Base-by-base conservation (phyloP, 2,329 filamentous ascomycete genomes). In the Pseudocercospora fuligena region DNA sequence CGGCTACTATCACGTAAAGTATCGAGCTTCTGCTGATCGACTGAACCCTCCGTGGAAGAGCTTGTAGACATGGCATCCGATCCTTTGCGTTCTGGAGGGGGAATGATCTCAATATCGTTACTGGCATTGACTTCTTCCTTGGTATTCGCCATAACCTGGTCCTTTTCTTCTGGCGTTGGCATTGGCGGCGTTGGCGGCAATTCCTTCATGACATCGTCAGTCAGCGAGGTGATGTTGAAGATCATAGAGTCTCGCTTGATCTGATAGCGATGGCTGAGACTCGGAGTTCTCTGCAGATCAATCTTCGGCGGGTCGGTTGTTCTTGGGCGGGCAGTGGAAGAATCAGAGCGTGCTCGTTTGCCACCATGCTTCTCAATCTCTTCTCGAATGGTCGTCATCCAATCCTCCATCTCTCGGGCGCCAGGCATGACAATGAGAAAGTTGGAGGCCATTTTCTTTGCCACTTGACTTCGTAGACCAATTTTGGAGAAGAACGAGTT, bases 371-470 rank as follows among this genome's bases (percentile, higher is more conserved):
- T 82, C 72, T 92, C 89, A 60, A 94, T 93, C 73, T 92, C 89
- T 63, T 85, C 85, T 46, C 92, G 86, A 31, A 94, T 80, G 0
- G 85, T 83, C 0, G 85, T 83, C 76, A 94, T 87, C 92, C 92
- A 95, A 51, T 82, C 80, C 66, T 93, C 89, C 90, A 94, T 92
- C 53, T 92, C 89, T 69, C 90, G 87, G 1, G 90, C 88, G 67
- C 82, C 88, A 61, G 92, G 88, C 69, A 94, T 89, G 0, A 94
- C 87, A 76, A 95, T 84, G 25, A 95, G 80, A 63, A 93, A 85
- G 68, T 88, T 91, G 63, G 89, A 86, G 9, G 81, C 77, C 46
- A 81, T 83, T 6, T 67, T 69, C 51, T 70, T 73, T 16, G 73
- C 53, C 5, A 69, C 64, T 9, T 72, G 66, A 49, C 69, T 73